These are phyloP conservation scores for Aspergillus uvarum DNA, from an alignment of 2,329 filamentous ascomycete species.

Conservation along the genomic window DNA sequence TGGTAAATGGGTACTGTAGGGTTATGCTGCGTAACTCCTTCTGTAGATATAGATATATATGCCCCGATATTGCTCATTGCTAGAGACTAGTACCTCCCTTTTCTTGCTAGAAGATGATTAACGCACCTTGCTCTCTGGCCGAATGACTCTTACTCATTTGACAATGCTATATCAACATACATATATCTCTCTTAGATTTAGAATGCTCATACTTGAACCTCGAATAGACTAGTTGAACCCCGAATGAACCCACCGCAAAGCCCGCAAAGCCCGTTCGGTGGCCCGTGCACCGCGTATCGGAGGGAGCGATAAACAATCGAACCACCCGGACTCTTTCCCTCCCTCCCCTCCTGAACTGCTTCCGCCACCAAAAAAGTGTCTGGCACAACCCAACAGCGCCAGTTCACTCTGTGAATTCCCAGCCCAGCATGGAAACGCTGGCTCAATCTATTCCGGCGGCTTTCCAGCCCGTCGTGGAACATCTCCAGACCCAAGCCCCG, in stretches of 20 bases:
- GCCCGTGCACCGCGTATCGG: conserved; percentile 21
- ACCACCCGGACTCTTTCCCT: conserved; percentile 11
- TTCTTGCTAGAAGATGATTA: too few species aligned
- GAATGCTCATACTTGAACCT: background rate
- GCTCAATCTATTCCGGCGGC: conserved; percentile 23
- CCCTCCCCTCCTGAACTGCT: background rate
- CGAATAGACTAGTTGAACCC: background rate
- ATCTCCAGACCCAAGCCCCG: conserved; percentile 22
- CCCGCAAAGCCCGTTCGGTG: background rate
- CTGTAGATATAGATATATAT: too few species aligned
- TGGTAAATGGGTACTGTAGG: too few species aligned
- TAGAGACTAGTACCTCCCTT: too few species aligned
- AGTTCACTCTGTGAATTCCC: conserved; percentile 15
- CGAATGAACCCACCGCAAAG: background rate
- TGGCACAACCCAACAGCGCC: conserved; percentile 13
- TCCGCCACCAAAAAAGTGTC: background rate
- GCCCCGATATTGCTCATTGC: too few species aligned
- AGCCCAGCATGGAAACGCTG: conserved; percentile 26
- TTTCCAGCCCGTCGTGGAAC: conserved; percentile 21
- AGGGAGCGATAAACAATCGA: conserved; percentile 19
- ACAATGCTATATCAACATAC: too few species aligned
- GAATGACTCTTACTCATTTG: too few species aligned
- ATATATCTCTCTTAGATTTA: too few species aligned
- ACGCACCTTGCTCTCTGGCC: too few species aligned
- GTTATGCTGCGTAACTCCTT: too few species aligned